Base-by-base conservation (phyloP, 2,329 filamentous ascomycete species). In the Aspergillus uvarum region DNA sequence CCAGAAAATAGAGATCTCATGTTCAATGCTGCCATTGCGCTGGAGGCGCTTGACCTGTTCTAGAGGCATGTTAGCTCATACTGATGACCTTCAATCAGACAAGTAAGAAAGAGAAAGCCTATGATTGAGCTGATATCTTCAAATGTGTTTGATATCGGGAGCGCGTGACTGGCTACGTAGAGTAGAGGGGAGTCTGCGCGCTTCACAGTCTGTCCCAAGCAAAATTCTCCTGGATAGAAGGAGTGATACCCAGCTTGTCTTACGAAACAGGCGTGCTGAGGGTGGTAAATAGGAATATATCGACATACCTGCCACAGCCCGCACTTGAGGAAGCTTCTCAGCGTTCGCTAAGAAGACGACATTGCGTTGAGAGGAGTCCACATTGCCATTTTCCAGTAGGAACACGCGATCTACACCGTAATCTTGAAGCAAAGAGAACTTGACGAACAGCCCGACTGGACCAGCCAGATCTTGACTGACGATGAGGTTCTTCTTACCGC, bases 341-440 rank as follows among this genome's bases (percentile, higher is more conserved):
- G 92, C 94, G 71, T 93, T 86, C 19, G 92, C 90, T 67, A 99
- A 86, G 79, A 98, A 99, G 67, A 99, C 86, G 64, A 99, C 87
- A 82, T 97, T 99, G 72, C 91, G 88, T 79, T 98, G 95, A 71
- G 89, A 96, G 19, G 92, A 90, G 77, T 98, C 94, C 76, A 92
- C 89, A 78, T 99, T 98, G 72, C 89, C 87, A 78, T 97, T 98
- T 77, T 99, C 95, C 51, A 99, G 83, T 72, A 97, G 89, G 81
- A 98, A 99, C 67, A 97, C 91, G 77, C 96, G 96, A 77, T 98
- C 93, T 67, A 99, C 93, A 31, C 96, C 96, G 80, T 98, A 97
- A 72, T 99, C 95, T 74, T 98, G 92, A 16, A 97, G 84, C 10
- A 91, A 94, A 22, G 94, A 94, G 72, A 97, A 96, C 76, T 97